Evolutionary conservation across 306 rosid genomes (phyloP), one percentile per base, ranked within the genome.

Genomic region (Vigna reflexopilosa): DNA sequence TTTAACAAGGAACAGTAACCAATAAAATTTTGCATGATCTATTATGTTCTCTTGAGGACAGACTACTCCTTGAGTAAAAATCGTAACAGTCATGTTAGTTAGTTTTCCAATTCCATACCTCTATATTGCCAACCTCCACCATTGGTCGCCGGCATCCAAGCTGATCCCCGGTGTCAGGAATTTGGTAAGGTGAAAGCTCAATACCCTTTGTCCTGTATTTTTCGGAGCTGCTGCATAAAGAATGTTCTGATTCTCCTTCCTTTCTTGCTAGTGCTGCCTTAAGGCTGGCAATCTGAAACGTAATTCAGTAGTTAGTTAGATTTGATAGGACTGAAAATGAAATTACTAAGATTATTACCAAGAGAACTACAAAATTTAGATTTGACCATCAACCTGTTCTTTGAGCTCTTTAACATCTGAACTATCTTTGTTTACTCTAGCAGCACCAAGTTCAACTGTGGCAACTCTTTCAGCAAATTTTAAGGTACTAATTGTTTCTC

Each of bases 381-480:
- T 71, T 70, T 72, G 76, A 50, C 67, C 34, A 45, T 9, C 70
- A 64, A 89, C 99, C 96, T 95, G 97, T 50, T 93, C 98, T 86
- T 91, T 95, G 82, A 95, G 98, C 71, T 90, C 98, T 77, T 88
- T 95, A 51, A 93, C 96, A 84, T 95, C 97, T 42, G 87, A 15
- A 77, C 86, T 69, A 84, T 93, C 99, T 74, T 88, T 95, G 91
- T 95, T 95, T 70, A 93, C 97, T 79, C 81, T 87, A 68, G 99
- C 98, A 77, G 98, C 93, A 54, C 99, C 99, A 34, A 95, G 96
- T 83, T 95, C 99, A 36, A 95, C 98, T 4, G 98, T 93, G 28
- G 99, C 97, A 75, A 93, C 99, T 81, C 99, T 82, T 84, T 95
- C 99, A 64, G 99, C 99, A 87, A 95, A 95, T 84, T 95, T 95